Conservation (phyloP, 2,329 filamentous ascomycete genomes). For the Clarireedia hainanense region DNA sequence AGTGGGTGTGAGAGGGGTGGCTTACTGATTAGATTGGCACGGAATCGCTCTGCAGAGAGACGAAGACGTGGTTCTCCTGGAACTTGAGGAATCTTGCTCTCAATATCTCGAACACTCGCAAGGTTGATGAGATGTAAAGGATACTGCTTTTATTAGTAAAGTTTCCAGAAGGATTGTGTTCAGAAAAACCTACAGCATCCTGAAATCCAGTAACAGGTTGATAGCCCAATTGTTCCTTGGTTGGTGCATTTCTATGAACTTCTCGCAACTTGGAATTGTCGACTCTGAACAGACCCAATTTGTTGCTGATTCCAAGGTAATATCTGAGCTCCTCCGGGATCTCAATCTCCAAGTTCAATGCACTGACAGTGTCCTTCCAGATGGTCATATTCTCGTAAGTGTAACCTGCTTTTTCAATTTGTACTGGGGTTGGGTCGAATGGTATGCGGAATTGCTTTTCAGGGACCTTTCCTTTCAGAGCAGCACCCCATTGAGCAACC, state of each 20-base stretch:
- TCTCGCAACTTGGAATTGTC: conserved; percentile 49
- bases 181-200: conserved; percentile 48
- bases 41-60: conserved; percentile 57
- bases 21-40: conserved; percentile 57
- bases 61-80: conserved; percentile 40
- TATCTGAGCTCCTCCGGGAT: conserved; percentile 53
- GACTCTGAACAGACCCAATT: conserved; percentile 60
- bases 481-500: conserved; percentile 40
- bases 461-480: conserved; percentile 43
- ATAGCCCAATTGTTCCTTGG: conserved; percentile 49
- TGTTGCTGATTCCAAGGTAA: conserved; percentile 60
- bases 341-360: conserved; percentile 50
- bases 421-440: conserved; percentile 48
- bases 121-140: conserved; percentile 63
- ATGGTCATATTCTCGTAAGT: conserved; percentile 52
- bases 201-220: conserved; percentile 61
- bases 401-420: conserved; percentile 54
- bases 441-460: conserved; percentile 61
- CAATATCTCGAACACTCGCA: conserved; percentile 53
- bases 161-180: neutral
- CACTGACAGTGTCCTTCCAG: conserved; percentile 50
- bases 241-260: conserved; percentile 54
- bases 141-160: conserved; percentile 42
- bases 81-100: conserved; percentile 43
- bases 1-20: neutral